A percentile compares a stretch with the other conserved stretches of the same genome.
Conservation (phyloP, 225 moss, liverwort and hornwort species). For the Climacium dendroides region DNA sequence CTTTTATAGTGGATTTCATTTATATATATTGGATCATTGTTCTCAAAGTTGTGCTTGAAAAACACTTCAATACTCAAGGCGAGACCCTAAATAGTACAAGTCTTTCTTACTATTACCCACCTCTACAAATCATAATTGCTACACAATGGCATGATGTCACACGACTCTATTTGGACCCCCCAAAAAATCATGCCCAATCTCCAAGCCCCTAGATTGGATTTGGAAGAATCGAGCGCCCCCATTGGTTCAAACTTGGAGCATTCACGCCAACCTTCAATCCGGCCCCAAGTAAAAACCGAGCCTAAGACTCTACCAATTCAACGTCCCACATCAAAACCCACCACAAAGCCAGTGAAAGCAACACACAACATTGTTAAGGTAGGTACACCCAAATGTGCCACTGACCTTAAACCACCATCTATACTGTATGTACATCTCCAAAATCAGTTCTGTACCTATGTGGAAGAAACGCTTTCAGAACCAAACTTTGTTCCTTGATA, state of each 20-base stretch:
- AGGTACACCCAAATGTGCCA: too few species aligned
- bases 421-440: too few species aligned
- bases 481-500: too few species aligned
- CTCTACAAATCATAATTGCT: neutral
- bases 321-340: neutral
- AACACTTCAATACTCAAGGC: neutral
- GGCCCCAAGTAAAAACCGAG: too few species aligned
- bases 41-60: neutral
- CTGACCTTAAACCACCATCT: too few species aligned
- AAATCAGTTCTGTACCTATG: too few species aligned
- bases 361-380: neutral
- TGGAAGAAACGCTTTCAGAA: too few species aligned
- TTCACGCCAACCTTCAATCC: too few species aligned
- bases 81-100: neutral
- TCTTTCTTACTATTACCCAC: neutral
- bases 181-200: neutral
- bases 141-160: neutral
- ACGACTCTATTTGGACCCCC: too few species aligned
- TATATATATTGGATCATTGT: neutral
- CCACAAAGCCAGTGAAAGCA: rapidly evolving
- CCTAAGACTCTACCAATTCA: neutral
- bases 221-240: too few species aligned
- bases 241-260: too few species aligned
- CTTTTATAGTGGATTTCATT: neutral
- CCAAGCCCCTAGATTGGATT: neutral